phyloP scores from a whole-genome alignment of 1,284 basidiomycete genomes.

The Ustilago bromivora region DNA sequence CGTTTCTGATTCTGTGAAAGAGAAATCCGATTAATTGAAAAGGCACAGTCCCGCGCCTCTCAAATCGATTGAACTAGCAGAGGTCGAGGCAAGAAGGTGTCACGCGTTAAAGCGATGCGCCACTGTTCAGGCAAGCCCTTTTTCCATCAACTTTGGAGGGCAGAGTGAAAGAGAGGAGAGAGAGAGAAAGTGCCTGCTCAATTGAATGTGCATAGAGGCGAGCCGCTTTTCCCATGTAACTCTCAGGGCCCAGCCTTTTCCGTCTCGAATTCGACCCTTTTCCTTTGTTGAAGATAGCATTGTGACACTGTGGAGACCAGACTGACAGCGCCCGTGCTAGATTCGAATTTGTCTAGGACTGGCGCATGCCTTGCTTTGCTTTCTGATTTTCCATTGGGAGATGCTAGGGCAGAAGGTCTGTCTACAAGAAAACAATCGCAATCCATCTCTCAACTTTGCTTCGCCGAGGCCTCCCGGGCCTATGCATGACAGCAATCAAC shows the following conservation, averaged over 20 bases:
- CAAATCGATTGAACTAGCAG: neutral
- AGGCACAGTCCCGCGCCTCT: neutral
- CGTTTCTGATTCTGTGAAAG: neutral
- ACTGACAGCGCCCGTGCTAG: neutral
- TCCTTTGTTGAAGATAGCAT: neutral
- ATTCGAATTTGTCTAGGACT: conserved; percentile 2
- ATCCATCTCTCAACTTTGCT: conserved; percentile 1
- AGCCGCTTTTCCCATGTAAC: neutral
- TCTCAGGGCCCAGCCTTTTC: conserved; percentile 11
- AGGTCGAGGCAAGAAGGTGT: neutral
- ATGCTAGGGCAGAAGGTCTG: conserved; percentile 9
- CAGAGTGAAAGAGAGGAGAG: no score
- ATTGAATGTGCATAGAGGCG: neutral
- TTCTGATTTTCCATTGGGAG: neutral
- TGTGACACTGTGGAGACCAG: neutral
- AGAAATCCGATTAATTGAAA: neutral
- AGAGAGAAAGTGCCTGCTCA: neutral
- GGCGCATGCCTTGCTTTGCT: neutral
- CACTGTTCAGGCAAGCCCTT: neutral
- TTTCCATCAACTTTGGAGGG: neutral
- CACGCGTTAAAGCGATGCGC: neutral
- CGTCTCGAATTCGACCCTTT: neutral
- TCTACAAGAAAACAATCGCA: neutral
- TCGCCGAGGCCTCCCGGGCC: conserved; percentile 3
- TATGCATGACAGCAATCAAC: neutral